Base-by-base conservation (phyloP, 2,329 filamentous ascomycete species). In the Pestalotiopsis sp. region DNA sequence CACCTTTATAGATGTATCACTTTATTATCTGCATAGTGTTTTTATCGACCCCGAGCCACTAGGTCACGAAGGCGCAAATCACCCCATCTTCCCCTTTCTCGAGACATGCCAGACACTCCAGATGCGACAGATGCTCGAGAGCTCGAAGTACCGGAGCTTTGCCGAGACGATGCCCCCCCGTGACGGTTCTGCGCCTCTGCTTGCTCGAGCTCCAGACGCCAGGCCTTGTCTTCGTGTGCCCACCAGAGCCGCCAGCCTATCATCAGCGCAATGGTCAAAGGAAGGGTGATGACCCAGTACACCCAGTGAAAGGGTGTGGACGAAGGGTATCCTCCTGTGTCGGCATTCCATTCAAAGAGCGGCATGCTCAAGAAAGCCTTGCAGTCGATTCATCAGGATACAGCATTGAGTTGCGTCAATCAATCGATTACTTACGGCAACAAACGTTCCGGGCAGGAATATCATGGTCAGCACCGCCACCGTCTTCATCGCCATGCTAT, bases 401-500 rank as follows among this genome's bases (percentile, higher is more conserved):
- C 91, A 0, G 87, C 87, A 87, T 20, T 90, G 91, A 80, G 85
- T 86, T 64, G 2, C 36, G 4, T 49, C 13, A 13, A 5, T 36
- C 27, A 13, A 49, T 11, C 11, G 72, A 91, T 90, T 25, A 25
- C 91, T 81, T 0, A 89, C 90, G 6, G 89, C 85, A n/a, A 91
- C 82, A 71, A 86, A 90, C 1, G 88, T 90, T 2, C 88, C 88
- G 0, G 89, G 89, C 6, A 91, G 80, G 73, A 91, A 91, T 56
- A 91, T 81, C 58, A 88, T 88, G 38, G 89, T 89, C 68, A 91
- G 85, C 0, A 91, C 82, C 0, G 89, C 90, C 52, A 91, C 82
- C 0, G 88, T 89, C 80, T 91, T 91, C 88, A 90, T 90, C 67
- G 88, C 87, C 4, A 86, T 88, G 76, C 86, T 88, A 76, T 90